Base-by-base conservation (phyloP, 2,329 filamentous ascomycete species). In the Chalaropsis thielavioides region DNA sequence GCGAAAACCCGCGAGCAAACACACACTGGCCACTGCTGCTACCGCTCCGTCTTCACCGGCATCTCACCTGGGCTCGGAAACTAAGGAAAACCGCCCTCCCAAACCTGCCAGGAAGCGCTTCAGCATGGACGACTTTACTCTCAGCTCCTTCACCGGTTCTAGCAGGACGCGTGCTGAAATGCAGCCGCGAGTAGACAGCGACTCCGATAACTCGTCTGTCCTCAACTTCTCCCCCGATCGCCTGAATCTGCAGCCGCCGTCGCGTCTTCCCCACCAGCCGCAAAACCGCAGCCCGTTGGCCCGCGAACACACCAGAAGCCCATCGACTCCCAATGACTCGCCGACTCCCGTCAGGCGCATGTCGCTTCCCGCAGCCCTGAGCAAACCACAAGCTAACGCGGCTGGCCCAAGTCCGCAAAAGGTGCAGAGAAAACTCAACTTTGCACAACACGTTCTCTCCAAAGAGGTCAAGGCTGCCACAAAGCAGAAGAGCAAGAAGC, bases 161-260 rank as follows among this genome's bases (percentile, higher is more conserved):
- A 74, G 74, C 68, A 73, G 77, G 69, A 74, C 75, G 67, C 76
- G 77, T 64, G 74, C 78, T 17, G 77, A 80, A 68, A 81, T 82
- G 79, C 80, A 82, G 66, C 76, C 80, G 10, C 78, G 78, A 61
- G 80, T 81, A 43, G 79, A 82, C 64, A 78, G 77, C 71, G 79
- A 80, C 64, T 79, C 79, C 1, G 80, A 82, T 68, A 73, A 76
- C 44, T 81, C 79, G 7, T 76, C 74, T 27, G 71, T 77, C 40
- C 72, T 79, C 49, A 67, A 67, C 27, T 17, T 63, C 10, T 65
- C 64, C 11, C 74, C 75, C 8, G 67, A 65, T 68, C 76, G 74
- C 62, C 75, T 77, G 13, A 76, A 76, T 3, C 67, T 69, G 6
- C 67, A 68, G 38, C 68, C 69, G n/a, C 68, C 69, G 10, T 70